A percentile compares a stretch with the other conserved stretches of the same genome.
These are phyloP conservation scores for Schizonepeta tenuifolia DNA, from an alignment of 257 asterid species.

Conservation along the genomic window DNA sequence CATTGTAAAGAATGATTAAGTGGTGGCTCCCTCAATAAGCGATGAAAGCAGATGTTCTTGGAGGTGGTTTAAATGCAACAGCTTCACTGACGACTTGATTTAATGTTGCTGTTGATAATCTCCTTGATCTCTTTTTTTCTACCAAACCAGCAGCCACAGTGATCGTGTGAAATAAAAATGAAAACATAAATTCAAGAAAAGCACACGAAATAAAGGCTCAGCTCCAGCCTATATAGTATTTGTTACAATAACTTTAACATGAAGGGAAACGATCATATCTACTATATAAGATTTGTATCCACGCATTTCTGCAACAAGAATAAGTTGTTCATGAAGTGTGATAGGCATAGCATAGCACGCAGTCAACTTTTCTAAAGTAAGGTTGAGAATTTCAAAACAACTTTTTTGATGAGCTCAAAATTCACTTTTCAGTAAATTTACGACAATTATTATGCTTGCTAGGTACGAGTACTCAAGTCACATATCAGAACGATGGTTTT, in stretches of 20 bases:
- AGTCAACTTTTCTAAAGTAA: too few species aligned
- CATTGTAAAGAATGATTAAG: neutral
- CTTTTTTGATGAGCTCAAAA: neutral
- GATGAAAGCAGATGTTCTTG: conserved; percentile 56
- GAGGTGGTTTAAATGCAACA: conserved; percentile 91
- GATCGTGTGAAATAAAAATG: conserved; percentile 52
- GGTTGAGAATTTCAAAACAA: neutral
- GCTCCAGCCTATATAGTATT: neutral
- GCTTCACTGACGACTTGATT: conserved; percentile 88
- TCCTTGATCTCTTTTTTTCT: conserved; percentile 91
- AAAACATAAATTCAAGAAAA: conserved; percentile 7
- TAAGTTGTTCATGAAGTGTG: too few species aligned
- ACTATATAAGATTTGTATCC: neutral
- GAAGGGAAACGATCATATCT: conserved; percentile 3
- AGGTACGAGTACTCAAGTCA: neutral
- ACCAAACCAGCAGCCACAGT: conserved; percentile 72
- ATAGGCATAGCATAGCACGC: too few species aligned
- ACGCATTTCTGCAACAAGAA: neutral
- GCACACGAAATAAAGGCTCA: neutral
- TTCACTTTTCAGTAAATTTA: neutral
- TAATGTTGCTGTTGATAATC: conserved; percentile 77
- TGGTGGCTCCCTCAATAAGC: neutral
- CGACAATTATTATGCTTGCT: neutral
- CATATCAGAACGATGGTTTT: neutral
- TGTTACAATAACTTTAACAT: neutral